Base-by-base conservation (phyloP, 2,329 filamentous ascomycete genomes). In the Rugonectria rugulosa region DNA sequence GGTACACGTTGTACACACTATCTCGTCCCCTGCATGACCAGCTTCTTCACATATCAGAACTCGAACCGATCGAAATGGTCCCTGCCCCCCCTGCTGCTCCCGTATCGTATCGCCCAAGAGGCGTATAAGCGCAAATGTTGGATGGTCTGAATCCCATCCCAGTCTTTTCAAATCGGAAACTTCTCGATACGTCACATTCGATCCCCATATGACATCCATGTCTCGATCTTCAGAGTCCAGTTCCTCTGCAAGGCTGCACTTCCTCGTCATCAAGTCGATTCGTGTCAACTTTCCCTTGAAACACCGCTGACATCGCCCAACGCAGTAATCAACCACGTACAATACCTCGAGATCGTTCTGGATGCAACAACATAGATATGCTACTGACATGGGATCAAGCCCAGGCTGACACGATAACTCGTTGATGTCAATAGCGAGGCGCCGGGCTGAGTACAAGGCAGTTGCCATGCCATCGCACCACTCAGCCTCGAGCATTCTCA, bases 321-420 rank as follows among this genome's bases (percentile, higher is more conserved):
- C 20, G 20, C 37, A 41, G 37, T 41, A 41, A 14, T 41, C 37
- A 41, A 41, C 20, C 17, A 41, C 19, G 37, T 41, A 41, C 19
- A 41, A 12, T 24, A 24, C 37, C 37, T 41, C 37, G 14, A 41
- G 37, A 23, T 24, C 19, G 20, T 41, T 41, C 37, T 41, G 37
- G 20, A 41, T 41, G 37, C 37, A 41, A 41, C 37, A 41, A 41
- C 37, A 21, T 12, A 41, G 37, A 21, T 41, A 41, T 5, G 37
- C 37, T 41, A 41, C 8, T 23, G 37, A 41, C 37, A 41, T 41
- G 20, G 37, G 37, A 41, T 41, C 37, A 4, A 41, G 19, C 24
- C 37, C 37, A n/a, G 37, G 21, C 20, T 19, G 37, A 14, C 19
- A 41, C 17, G 19, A 41, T n/a, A 41, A 4, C 20, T 41, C 37